These are phyloP conservation scores for Phytophthora syringae DNA, from an alignment of 352 stramenopile species.

Conservation along the genomic window DNA sequence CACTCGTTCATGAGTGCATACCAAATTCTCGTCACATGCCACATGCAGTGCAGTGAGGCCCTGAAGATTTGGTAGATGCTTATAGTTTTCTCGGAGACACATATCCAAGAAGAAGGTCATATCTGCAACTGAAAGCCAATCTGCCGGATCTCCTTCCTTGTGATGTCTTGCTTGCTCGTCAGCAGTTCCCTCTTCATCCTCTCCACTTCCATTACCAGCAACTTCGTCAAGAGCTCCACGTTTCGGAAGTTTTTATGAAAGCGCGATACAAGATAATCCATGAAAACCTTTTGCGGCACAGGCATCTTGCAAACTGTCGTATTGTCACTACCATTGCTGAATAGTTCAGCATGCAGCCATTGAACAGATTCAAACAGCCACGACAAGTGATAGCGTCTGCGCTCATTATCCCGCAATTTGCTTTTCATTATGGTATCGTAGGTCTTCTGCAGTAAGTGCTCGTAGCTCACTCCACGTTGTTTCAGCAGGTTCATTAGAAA, in stretches of 20 bases:
- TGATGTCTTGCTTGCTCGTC: slow-evolving; percentile 34
- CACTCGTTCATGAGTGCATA: slow-evolving; percentile 77
- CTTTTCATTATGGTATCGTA: slow-evolving; percentile 57
- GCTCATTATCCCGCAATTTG: slow-evolving; percentile 73
- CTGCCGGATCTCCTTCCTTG: slow-evolving; percentile 43
- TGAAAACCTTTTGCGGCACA: slow-evolving; percentile 40
- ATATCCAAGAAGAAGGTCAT: slow-evolving; percentile 72
- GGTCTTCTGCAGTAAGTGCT: slow-evolving; percentile 40
- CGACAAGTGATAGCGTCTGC: slow-evolving; percentile 63
- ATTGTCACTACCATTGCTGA: slow-evolving; percentile 14
- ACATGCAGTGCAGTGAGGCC: slow-evolving; percentile 73
- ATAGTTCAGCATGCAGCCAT: slow-evolving; percentile 51
- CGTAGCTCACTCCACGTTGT: slow-evolving; percentile 37
- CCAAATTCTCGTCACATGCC: slow-evolving; percentile 82
- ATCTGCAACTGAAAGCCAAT: slow-evolving; percentile 58
- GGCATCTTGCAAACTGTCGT: slow-evolving; percentile 31
- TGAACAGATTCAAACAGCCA: slow-evolving; percentile 67
- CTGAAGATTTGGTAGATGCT: slow-evolving; percentile 68
- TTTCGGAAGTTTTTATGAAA: slow-evolving; percentile 45
- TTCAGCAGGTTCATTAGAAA: slow-evolving; percentile 53
- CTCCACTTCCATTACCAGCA: slow-evolving; percentile 15
- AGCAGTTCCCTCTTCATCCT: slow-evolving; percentile 34
- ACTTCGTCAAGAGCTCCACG: slow-evolving; percentile 20
- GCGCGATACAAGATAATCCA: slow-evolving; percentile 55
- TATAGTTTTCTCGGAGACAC: slow-evolving; percentile 67